Conservation (phyloP, 129 eudicot genomes). For the Gnaphalium uliginosum region DNA sequence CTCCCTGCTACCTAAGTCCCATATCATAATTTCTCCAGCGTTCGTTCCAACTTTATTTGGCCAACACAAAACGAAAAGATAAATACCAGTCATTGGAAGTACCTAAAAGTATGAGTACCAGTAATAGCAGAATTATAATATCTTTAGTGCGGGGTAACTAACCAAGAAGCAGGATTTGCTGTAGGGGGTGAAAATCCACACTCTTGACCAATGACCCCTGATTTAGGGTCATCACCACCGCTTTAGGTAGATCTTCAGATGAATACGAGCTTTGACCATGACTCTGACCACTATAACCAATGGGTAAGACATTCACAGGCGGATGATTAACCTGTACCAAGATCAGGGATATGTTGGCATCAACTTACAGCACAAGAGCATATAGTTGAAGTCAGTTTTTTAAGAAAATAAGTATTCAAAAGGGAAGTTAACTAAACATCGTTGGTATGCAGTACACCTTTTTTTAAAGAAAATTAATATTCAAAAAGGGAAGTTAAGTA, state of each 20-base stretch:
- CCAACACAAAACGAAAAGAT: conserved; percentile 10
- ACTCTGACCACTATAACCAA: conserved; percentile 48
- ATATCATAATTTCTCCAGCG: conserved; percentile 64
- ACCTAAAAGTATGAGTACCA: conserved; percentile 6
- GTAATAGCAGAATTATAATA: background rate
- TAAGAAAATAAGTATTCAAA: background rate
- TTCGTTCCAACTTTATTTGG: conserved; percentile 64
- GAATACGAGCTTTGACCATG: conserved; percentile 73
- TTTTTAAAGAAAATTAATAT: too few relatives aligned
- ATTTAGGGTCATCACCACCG: conserved; percentile 61
- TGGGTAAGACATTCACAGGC: conserved; percentile 56
- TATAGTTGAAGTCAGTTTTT: background rate
- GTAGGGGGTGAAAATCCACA: conserved; percentile 82
- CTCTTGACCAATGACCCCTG: conserved; percentile 77
- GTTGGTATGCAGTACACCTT: too few relatives aligned
- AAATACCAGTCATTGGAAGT: conserved; percentile 11
- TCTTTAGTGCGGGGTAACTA: conserved; percentile 33
- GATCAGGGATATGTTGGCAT: conserved; percentile 18
- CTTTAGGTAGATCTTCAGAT: conserved; percentile 78
- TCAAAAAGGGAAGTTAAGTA: too few relatives aligned
- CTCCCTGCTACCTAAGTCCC: conserved; percentile 73
- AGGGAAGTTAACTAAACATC: too few relatives aligned
- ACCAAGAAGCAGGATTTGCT: conserved; percentile 82
- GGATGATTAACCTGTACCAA: conserved; percentile 53
- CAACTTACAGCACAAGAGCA: background rate